Base-by-base conservation (phyloP, 306 rosid species). In the Citrullus mucosospermus region DNA sequence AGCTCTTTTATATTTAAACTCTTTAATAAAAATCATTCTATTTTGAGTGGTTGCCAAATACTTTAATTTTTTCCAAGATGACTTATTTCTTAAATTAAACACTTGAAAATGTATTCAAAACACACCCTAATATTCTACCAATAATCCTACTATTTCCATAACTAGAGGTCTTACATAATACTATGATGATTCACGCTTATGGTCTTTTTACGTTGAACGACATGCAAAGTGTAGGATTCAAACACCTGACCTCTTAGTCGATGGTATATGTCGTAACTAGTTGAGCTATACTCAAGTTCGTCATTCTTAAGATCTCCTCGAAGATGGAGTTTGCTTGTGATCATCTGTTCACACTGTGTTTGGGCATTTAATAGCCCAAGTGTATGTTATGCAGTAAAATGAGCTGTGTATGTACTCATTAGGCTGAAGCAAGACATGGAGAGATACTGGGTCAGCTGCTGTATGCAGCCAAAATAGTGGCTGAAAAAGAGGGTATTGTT, bases 361-460 rank as follows among this genome's bases (percentile, higher is more conserved):
- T 43, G 36, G 44, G 56, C 55, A 69, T 69, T 69, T 69, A n/a
- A 12, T 57, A 77, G 39, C 51, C 30, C 54, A 78, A 15, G 14
- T 61, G 20, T 63, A n/a, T 55, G 3, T 51, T 58, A 57, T 20
- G 32, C 67, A 20, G 67, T 65, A 61, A 71, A 50, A 16, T 80
- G 63, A 66, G 18, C 53, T 32, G 67, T 66, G 28, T 62, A 16
- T 63, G 4, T 15, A 46, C 66, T 51, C 32, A 18, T 32, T 80
- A 91, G 97, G 96, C 94, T 78, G 97, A 91, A 54, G 75, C 76
- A 41, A 87, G 89, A 83, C 97, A 93, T 68, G 88, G 75, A 54
- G 94, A 89, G 78, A 87, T 93, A 87, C 82, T 93, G 34, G 97
- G 97, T 58, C 86, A 85, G 55, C 97, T 93, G 78, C 93, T 93